phyloP scores from a whole-genome alignment of 2,329 filamentous ascomycete species.

The Cordyceps cateniannulata region DNA sequence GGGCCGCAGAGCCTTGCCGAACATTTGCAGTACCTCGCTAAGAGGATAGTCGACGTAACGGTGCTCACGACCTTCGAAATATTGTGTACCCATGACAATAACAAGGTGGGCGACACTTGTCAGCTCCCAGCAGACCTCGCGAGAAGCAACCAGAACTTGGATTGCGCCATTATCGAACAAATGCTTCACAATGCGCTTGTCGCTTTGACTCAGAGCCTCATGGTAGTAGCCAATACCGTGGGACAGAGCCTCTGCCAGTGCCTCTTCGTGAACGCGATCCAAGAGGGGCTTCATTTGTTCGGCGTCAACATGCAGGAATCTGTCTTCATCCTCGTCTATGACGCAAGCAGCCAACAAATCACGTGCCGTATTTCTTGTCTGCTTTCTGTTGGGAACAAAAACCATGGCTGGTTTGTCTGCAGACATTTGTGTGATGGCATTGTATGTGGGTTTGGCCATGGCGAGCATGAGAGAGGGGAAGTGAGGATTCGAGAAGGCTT shows the following conservation, averaged over 20 bases:
- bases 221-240: conserved; percentile 98
- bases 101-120: conserved; percentile 84
- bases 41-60: conserved; percentile 95
- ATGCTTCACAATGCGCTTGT: conserved; percentile 90
- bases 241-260: conserved; percentile 79
- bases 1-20: conserved; percentile 81
- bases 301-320: conserved; percentile 80
- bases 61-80: conserved; percentile 93
- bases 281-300: conserved; percentile 79
- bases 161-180: conserved; percentile 85
- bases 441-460: conserved; percentile 92
- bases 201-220: conserved; percentile 79
- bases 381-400: conserved; percentile 90
- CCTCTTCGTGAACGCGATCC: conserved; percentile 75
- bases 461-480: conserved; percentile 98
- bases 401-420: conserved; percentile 83
- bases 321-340: conserved; percentile 85
- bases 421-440: conserved; percentile 82
- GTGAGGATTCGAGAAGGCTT: conserved; percentile 92
- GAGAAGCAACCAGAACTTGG: conserved; percentile 68
- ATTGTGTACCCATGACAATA: conserved; percentile 95
- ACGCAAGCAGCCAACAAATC: conserved; percentile 84
- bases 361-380: conserved; percentile 78
- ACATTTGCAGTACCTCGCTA: conserved; percentile 95
- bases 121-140: conserved; percentile 95